Conservation (phyloP, 192 early-diverging fungal species). For the Geranomyces variabilis region DNA sequence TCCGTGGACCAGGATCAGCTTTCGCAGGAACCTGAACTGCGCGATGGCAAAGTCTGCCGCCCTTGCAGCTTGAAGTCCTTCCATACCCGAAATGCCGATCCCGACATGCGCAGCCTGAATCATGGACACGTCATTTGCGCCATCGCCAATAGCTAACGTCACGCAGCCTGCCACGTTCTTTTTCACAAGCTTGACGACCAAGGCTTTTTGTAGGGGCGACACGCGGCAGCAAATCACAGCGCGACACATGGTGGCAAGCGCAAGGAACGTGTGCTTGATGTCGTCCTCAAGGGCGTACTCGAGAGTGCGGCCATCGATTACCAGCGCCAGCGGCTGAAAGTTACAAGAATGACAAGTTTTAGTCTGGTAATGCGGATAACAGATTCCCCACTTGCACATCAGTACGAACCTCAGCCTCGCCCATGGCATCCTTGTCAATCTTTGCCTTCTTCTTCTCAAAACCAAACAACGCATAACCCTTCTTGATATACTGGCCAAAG, state of each 20-base stretch:
- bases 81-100: slow-evolving; percentile 93
- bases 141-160: slow-evolving; percentile 96
- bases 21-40: slow-evolving; percentile 93
- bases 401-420: slow-evolving; percentile 34
- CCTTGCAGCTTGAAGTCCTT: slow-evolving; percentile 95
- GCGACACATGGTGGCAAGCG: slow-evolving; percentile 89
- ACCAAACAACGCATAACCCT: slow-evolving; percentile 32
- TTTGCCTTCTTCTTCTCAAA: slow-evolving; percentile 41
- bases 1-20: slow-evolving; percentile 95
- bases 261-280: slow-evolving; percentile 73
- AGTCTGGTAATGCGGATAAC: no score
- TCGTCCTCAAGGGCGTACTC: slow-evolving; percentile 90
- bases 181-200: slow-evolving; percentile 98
- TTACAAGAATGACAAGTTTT: no score
- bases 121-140: slow-evolving; percentile 99
- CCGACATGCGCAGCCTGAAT: slow-evolving; percentile 99
- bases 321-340: slow-evolving; percentile 76
- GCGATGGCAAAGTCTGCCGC: slow-evolving; percentile 98
- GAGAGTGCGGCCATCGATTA: slow-evolving; percentile 94
- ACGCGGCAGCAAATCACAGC: slow-evolving; percentile 98
- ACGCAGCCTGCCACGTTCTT: slow-evolving; percentile 81
- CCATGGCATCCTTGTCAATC: slow-evolving; percentile 42
- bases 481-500: slow-evolving; percentile 27
- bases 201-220: slow-evolving; percentile 95
- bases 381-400: no score